Percentiles rank a stretch among this genome's conserved stretches.
Evolutionary conservation across 768 basidiomycete species (phyloP).

Genomic region (Chalciporus chontae): DNA sequence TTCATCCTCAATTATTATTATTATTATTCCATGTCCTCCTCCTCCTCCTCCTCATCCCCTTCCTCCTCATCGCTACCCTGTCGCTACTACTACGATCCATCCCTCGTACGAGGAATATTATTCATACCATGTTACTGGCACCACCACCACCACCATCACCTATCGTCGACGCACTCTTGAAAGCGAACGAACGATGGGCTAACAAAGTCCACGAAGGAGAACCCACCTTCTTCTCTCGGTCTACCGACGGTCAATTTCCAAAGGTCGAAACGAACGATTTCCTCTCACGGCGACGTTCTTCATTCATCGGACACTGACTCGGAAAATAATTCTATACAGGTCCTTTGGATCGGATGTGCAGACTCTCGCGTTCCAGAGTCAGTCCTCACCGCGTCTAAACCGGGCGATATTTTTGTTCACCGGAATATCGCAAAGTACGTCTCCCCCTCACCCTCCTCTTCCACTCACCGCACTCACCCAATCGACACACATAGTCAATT

Average conservation of each 20-base stretch:
- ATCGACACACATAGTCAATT: conserved; percentile 56
- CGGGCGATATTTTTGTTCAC: conserved; percentile 87
- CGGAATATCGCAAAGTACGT: conserved; percentile 86
- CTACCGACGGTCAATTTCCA: conserved; percentile 62
- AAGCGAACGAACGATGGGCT: conserved; percentile 69
- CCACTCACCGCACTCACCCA: neutral
- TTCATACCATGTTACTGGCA: too few species aligned
- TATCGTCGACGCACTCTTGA: conserved; percentile 30
- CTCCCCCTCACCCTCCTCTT: too few species aligned
- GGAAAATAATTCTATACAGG: too few species aligned
- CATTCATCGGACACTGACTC: too few species aligned
- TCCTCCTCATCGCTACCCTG: too few species aligned
- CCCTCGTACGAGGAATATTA: too few species aligned
- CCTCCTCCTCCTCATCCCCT: too few species aligned
- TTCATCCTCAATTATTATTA: too few species aligned
- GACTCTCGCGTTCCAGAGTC: conserved; percentile 89
- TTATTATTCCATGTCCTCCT: too few species aligned
- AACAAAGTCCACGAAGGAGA: conserved; percentile 49
- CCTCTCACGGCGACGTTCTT: too few species aligned
- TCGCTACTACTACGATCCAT: too few species aligned
- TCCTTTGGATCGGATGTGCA: conserved; percentile 81
- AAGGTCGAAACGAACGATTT: conserved; percentile 52
- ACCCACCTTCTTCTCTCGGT: conserved; percentile 60
- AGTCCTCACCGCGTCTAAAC: conserved; percentile 65
- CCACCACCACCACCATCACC: neutral